Evolutionary conservation across 2,329 filamentous ascomycete genomes (phyloP).

Genomic region (Neonectria magnoliae): DNA sequence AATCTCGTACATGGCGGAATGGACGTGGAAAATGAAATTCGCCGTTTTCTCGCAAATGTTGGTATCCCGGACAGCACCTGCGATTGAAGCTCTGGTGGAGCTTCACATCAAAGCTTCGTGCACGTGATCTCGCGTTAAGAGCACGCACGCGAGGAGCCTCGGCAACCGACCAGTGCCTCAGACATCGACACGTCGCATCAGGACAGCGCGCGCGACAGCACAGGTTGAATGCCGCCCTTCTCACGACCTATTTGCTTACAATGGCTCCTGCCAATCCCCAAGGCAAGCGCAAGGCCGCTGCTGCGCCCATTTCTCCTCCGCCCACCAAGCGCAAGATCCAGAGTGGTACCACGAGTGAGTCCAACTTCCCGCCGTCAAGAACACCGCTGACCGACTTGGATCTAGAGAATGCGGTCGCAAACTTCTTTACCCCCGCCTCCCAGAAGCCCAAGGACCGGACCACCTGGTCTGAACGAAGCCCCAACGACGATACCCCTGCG

Average conservation of each 20-base stretch:
- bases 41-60: background rate
- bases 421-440: constrained; percentile 88
- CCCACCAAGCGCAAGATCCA: constrained; percentile 63
- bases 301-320: constrained; percentile 62
- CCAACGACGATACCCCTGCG: constrained; percentile 56
- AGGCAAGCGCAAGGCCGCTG: constrained; percentile 50
- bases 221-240: constrained; percentile 27
- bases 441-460: constrained; percentile 84
- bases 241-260: constrained; percentile 4
- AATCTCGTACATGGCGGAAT: constrained; percentile 63
- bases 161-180: constrained; percentile 15
- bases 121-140: constrained; percentile 48
- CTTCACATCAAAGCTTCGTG: background rate
- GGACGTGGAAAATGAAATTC: background rate
- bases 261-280: constrained; percentile 42
- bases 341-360: constrained; percentile 60
- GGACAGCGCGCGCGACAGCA: background rate
- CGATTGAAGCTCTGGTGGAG: constrained; percentile 16
- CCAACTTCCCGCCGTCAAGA: background rate
- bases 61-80: background rate
- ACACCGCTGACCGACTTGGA: constrained; percentile 28
- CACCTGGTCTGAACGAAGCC: constrained; percentile 74
- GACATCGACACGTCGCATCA: background rate
- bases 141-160: constrained; percentile 25
- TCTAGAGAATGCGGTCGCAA: constrained; percentile 75